Conservation (phyloP, 768 basidiomycete genomes). For the Amanita fuliginea region DNA sequence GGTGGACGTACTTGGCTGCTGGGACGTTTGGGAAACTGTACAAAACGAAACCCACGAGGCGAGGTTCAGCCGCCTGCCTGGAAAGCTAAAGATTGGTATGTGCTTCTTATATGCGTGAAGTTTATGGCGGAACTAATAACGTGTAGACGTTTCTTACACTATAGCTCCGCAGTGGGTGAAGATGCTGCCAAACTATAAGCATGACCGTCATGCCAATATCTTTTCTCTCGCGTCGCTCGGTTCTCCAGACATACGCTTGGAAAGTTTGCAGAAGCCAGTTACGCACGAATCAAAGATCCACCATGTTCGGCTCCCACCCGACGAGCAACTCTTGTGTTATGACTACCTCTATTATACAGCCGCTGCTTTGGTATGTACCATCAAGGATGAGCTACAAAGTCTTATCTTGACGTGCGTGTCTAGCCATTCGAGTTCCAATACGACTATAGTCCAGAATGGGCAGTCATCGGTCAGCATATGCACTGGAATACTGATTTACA, state of each 20-base stretch:
- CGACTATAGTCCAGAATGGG: conserved; percentile 51
- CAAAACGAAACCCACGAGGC: conserved; percentile 27
- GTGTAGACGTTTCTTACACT: conserved; percentile 42
- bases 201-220: conserved; percentile 34
- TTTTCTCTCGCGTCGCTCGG: conserved; percentile 35
- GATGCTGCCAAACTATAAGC: conserved; percentile 30
- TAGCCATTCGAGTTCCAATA: conserved; percentile 45
- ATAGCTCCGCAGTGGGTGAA: conserved; percentile 37
- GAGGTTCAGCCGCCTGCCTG: conserved; percentile 25
- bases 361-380: conserved; percentile 29
- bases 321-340: conserved; percentile 39
- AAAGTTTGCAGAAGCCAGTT: conserved; percentile 25
- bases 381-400: neutral
- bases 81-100: conserved; percentile 32
- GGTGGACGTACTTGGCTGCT: conserved; percentile 43
- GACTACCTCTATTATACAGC: conserved; percentile 42
- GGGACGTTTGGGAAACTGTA: conserved; percentile 40
- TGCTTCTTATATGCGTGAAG: neutral
- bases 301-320: conserved; percentile 34
- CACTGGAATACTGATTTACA: conserved; percentile 34
- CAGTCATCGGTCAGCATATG: conserved; percentile 40
- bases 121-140: neutral
- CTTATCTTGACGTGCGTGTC: neutral
- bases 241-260: conserved; percentile 31
- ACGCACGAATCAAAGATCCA: conserved; percentile 23